Base-by-base conservation (phyloP, 768 basidiomycete genomes). In the Tricholomella constricta region DNA sequence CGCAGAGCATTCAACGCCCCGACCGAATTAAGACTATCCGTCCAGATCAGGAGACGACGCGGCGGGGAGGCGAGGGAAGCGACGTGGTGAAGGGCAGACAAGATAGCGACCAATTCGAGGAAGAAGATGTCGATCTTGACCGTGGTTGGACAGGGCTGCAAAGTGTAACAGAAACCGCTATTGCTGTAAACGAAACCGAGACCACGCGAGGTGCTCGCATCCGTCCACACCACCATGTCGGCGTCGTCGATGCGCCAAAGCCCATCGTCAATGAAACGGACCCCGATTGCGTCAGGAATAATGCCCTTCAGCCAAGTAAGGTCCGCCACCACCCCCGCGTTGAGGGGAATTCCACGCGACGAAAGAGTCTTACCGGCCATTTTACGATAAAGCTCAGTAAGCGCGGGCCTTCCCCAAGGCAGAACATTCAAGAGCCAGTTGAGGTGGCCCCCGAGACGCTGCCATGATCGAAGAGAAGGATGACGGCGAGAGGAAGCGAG, bases 401-500 rank as follows among this genome's bases (percentile, higher is more conserved):
- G 56, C 10, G 54, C 54, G 0, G 56, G 62, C 0, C 54, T 6
- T 2, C 45, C 60, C 60, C 50, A 51, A 5, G 50, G 58, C 17
- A 64, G 51, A 22, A 65, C 72, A 73, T 9, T n/a, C 0, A 56
- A 66, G 26, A 54, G 49, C 72, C 75, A 77, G 51, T 74, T 75
- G 22, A 72, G 41, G 45, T 61, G 65, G 0, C 75, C 72, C 1
- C 56, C 57, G 2, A 74, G 56, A 1, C 46, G 19, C 41, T 72
- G 70, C 45, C 67, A 74, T 1, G 72, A 63, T 0, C 62, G 48
- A 1, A 69, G 58, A 0, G 32, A 19, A 9, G 42, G 51, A 25
- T 25, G 29, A 12, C 48, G 10, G 5, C 17, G 23, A 0, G 14
- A 4, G 10, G 17, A 29, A 8, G 27, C 11, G 19, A 48, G 9